Evolutionary conservation across 352 stramenopile genomes (phyloP).

Genomic region (Globisporangium cystogenes): DNA sequence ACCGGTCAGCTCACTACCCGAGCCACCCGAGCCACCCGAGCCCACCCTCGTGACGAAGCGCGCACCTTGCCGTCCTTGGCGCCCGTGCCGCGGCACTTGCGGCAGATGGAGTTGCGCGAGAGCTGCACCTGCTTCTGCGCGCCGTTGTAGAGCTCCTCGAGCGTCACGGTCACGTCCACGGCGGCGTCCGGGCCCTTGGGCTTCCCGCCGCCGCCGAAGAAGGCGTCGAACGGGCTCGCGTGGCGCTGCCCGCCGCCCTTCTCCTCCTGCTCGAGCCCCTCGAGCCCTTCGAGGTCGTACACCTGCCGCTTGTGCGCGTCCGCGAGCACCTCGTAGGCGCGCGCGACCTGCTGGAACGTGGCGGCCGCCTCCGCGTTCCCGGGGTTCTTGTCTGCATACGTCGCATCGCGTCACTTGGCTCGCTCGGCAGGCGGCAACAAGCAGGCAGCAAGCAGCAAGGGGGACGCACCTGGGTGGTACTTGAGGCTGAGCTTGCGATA

Average conservation of each 20-base stretch:
- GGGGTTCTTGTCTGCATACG: slow-evolving; percentile 80
- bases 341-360: slow-evolving; percentile 88
- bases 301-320: slow-evolving; percentile 86
- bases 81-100: slow-evolving; percentile 77
- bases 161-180: slow-evolving; percentile 71
- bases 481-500: slow-evolving; percentile 95
- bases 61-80: slow-evolving; percentile 77
- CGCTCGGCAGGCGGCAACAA: no score
- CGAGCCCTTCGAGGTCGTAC: slow-evolving; percentile 92
- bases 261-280: slow-evolving; percentile 76
- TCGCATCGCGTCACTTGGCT: no score
- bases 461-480: slow-evolving; percentile 91
- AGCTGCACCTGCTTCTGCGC: slow-evolving; percentile 70
- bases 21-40: no score
- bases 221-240: slow-evolving; percentile 69
- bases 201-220: slow-evolving; percentile 62
- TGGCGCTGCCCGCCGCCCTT: slow-evolving; percentile 33
- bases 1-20: no score
- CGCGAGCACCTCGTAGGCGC: slow-evolving; percentile 90
- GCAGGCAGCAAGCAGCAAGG: no score
- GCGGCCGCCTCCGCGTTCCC: slow-evolving; percentile 71
- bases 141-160: slow-evolving; percentile 86
- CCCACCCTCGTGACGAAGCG: no score
- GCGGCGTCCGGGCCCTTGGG: slow-evolving; percentile 67
- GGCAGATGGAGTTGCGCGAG: slow-evolving; percentile 72